phyloP scores from a whole-genome alignment of 2,329 filamentous ascomycete species.

The Didymella segeticola region DNA sequence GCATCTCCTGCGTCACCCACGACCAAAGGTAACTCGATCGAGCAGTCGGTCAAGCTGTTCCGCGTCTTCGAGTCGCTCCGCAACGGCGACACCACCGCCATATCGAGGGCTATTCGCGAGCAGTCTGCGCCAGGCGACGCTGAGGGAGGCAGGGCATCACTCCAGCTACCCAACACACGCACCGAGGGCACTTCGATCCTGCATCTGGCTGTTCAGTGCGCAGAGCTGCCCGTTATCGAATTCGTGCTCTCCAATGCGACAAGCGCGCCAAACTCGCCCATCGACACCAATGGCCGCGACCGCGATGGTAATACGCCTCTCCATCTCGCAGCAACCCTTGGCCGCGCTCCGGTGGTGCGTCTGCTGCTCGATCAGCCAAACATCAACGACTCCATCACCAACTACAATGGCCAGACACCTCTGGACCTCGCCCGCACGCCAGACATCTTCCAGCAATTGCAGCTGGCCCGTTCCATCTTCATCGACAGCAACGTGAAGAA shows the following conservation, averaged over 20 bases:
- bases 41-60: slow-evolving; percentile 94
- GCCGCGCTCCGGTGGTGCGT: slow-evolving; percentile 79
- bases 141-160: slow-evolving; percentile 62
- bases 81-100: slow-evolving; percentile 87
- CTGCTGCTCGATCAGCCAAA: slow-evolving; percentile 80
- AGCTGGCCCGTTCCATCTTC: slow-evolving; percentile 87
- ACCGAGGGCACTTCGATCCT: slow-evolving; percentile 87
- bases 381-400: slow-evolving; percentile 88
- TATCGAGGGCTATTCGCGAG: slow-evolving; percentile 83
- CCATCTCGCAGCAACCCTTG: slow-evolving; percentile 84
- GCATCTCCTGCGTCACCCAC: slow-evolving; percentile 36
- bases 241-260: slow-evolving; percentile 78
- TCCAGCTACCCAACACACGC: slow-evolving; percentile 48
- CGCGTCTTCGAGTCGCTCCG: slow-evolving; percentile 91
- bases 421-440: slow-evolving; percentile 89
- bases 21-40: slow-evolving; percentile 63
- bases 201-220: slow-evolving; percentile 94
- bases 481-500: slow-evolving; percentile 85
- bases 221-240: slow-evolving; percentile 89
- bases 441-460: slow-evolving; percentile 94
- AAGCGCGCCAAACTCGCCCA: slow-evolving; percentile 60
- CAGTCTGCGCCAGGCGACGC: slow-evolving; percentile 53
- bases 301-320: slow-evolving; percentile 93
- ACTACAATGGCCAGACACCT: slow-evolving; percentile 82
- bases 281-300: slow-evolving; percentile 90